Evolutionary conservation across 345 rosid species (phyloP).

Genomic region (Gossypium raimondii): DNA sequence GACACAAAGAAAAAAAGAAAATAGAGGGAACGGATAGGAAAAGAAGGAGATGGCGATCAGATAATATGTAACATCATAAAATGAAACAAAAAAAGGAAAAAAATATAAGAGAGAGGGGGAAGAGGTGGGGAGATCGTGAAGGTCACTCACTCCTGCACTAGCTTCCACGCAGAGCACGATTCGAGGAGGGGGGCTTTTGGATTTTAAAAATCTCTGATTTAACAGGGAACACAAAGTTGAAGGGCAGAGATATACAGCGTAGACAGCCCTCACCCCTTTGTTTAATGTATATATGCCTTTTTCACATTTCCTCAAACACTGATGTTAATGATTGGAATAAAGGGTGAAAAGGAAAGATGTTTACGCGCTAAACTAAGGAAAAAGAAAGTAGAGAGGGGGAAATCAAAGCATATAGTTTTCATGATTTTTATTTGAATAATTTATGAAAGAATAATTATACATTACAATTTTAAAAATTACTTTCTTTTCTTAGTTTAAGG

Average conservation of each 20-base stretch:
- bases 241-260: neutral
- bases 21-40: constrained; percentile 19
- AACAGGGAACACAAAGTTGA: neutral
- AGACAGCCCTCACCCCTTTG: neutral
- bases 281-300: neutral
- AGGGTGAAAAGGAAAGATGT: neutral
- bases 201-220: constrained; percentile 2
- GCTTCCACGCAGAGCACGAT: constrained; percentile 35
- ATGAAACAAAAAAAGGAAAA: neutral
- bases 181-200: constrained; percentile 16
- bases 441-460: too few species aligned
- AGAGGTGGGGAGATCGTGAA: constrained; percentile 37
- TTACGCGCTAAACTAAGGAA: too few species aligned
- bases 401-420: too few species aligned
- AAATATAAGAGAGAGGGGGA: neutral
- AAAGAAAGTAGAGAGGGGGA: too few species aligned
- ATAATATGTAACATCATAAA: constrained; percentile 17
- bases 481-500: too few species aligned
- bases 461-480: too few species aligned
- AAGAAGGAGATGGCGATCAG: constrained; percentile 51
- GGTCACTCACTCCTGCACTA: constrained; percentile 29
- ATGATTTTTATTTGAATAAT: too few species aligned
- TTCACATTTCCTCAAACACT: constrained; percentile 1
- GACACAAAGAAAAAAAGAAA: constrained; percentile 20
- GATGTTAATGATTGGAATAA: constrained; percentile 7